phyloP scores from a whole-genome alignment of 164 flowering plant genomes.

The Aristolochia californica region DNA sequence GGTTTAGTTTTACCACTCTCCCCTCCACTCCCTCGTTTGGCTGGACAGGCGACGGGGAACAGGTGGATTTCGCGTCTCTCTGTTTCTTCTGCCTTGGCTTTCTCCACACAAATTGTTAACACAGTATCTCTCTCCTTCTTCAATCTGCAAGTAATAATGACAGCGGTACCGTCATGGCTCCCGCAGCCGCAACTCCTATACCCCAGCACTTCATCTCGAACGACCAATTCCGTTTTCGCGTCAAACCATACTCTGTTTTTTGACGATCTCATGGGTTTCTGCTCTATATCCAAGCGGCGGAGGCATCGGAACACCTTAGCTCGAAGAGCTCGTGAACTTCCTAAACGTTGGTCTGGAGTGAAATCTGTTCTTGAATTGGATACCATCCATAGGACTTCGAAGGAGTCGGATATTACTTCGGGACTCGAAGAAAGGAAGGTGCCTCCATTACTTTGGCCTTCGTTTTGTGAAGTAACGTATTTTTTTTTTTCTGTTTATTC shows the following conservation, averaged over 20 bases:
- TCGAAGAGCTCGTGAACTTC: not conserved
- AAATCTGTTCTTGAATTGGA: slow-evolving; percentile 2
- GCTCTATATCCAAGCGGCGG: slow-evolving; percentile 1
- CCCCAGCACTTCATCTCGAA: not conserved
- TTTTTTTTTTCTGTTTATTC: no score
- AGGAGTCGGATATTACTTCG: not conserved
- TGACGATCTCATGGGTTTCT: not conserved
- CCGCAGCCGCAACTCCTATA: not conserved
- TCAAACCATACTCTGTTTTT: not conserved
- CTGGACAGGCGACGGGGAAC: no score
- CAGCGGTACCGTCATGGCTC: not conserved
- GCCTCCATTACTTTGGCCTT: not conserved
- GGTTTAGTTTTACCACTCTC: no score
- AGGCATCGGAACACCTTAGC: not conserved
- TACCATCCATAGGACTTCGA: not conserved
- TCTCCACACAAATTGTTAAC: no score
- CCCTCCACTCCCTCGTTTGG: no score
- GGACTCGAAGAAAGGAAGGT: not conserved
- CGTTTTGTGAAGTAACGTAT: not conserved
- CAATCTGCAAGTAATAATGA: not conserved
- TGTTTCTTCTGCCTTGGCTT: no score
- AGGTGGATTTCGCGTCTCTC: no score
- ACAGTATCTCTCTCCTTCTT: no score
- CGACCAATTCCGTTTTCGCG: not conserved
- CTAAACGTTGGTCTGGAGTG: not conserved